phyloP scores from a whole-genome alignment of 768 basidiomycete species.

The Amanita pallidorosea region DNA sequence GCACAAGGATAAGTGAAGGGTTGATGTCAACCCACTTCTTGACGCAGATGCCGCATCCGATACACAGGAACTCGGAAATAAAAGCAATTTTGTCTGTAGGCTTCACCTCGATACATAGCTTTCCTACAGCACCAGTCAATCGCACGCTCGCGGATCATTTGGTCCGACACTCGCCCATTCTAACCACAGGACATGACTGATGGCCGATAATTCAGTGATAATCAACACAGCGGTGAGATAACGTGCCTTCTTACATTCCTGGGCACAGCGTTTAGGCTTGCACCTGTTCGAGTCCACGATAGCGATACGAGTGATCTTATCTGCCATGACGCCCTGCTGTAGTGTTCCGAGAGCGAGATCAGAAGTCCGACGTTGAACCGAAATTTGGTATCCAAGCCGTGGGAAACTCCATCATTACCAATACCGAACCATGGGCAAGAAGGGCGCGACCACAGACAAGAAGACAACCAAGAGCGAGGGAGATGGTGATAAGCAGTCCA shows the following conservation, averaged over 20 bases:
- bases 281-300: slow-evolving; percentile 88
- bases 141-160: slow-evolving; percentile 1
- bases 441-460: slow-evolving; percentile 18
- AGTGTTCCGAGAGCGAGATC: neutral
- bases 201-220: slow-evolving; percentile 15
- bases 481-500: slow-evolving; percentile 18
- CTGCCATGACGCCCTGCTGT: slow-evolving; percentile 44
- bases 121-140: slow-evolving; percentile 40
- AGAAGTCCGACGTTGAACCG: neutral
- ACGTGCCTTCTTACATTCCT: slow-evolving; percentile 93
- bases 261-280: slow-evolving; percentile 94
- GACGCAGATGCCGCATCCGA: slow-evolving; percentile 99
- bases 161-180: slow-evolving; percentile 62
- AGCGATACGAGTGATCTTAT: slow-evolving; percentile 97
- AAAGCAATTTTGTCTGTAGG: slow-evolving; percentile 94
- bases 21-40: slow-evolving; percentile 65
- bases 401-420: too few relatives aligned
- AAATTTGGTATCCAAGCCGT: neutral
- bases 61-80: slow-evolving; percentile 97
- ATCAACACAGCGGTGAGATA: neutral
- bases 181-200: slow-evolving; percentile 86
- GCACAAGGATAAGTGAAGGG: neutral
- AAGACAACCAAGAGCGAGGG: slow-evolving; percentile 29
- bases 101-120: slow-evolving; percentile 98
- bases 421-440: slow-evolving; percentile 30